phyloP scores from a whole-genome alignment of 140 eudicot genomes.

The Cichorium intybus region DNA sequence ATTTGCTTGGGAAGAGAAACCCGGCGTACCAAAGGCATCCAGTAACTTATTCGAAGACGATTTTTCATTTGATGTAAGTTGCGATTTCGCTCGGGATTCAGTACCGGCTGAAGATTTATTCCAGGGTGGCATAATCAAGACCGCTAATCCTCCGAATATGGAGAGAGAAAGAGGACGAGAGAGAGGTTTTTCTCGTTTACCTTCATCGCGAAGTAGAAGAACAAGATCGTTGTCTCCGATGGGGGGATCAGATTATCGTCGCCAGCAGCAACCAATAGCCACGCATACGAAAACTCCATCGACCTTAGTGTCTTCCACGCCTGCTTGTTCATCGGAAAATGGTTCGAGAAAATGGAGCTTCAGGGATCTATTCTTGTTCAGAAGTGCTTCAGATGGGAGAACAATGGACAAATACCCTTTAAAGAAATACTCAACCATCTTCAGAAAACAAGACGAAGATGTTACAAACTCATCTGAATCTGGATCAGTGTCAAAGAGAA shows the following conservation, averaged over 20 bases:
- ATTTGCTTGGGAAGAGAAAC: slow-evolving; percentile 54
- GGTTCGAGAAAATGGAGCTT: slow-evolving; percentile 61
- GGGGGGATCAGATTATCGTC: slow-evolving; percentile 44
- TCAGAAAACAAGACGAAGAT: slow-evolving; percentile 38
- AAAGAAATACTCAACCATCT: slow-evolving; percentile 46
- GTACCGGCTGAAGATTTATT: slow-evolving; percentile 60
- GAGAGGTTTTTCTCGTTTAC: slow-evolving; percentile 29
- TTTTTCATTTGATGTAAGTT: slow-evolving; percentile 55
- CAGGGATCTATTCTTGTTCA: slow-evolving; percentile 69
- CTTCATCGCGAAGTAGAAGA: slow-evolving; percentile 48
- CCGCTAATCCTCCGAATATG: not conserved
- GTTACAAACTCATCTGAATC: slow-evolving; percentile 30
- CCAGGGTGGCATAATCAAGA: slow-evolving; percentile 54
- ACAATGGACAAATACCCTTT: slow-evolving; percentile 71
- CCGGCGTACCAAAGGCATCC: slow-evolving; percentile 36
- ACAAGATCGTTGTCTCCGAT: slow-evolving; percentile 75
- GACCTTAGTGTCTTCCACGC: not conserved
- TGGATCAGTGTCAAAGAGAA: slow-evolving; percentile 34
- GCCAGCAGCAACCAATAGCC: slow-evolving; percentile 24
- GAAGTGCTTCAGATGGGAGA: slow-evolving; percentile 91
- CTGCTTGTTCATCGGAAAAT: not conserved
- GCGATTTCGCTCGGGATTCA: slow-evolving; percentile 24
- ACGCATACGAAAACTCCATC: not conserved
- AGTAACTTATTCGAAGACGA: slow-evolving; percentile 34
- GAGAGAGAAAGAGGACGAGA: slow-evolving; percentile 42